Percentiles rank a stretch among this genome's conserved stretches.
These are phyloP conservation scores for Venturiaceae sp. DNA, from an alignment of 2,329 filamentous ascomycete genomes.

Conservation along the genomic window DNA sequence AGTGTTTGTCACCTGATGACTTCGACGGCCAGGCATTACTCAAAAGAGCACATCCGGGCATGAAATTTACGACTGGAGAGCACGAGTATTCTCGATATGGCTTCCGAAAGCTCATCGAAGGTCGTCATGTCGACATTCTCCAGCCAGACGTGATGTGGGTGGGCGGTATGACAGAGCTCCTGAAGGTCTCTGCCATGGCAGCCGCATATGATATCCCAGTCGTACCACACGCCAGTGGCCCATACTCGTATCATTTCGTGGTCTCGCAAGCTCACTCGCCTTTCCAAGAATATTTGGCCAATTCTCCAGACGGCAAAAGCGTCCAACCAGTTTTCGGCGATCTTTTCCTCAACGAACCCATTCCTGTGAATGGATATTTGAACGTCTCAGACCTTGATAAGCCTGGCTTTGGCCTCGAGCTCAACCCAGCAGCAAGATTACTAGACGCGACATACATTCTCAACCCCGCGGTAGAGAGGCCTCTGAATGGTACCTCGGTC, in stretches of 20 bases:
- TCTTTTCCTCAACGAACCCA: constrained; percentile 82
- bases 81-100: constrained; percentile 93
- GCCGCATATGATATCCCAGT: constrained; percentile 91
- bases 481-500: not conserved
- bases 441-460: constrained; percentile 2
- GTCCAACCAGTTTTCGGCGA: constrained; percentile 89
- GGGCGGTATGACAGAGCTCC: constrained; percentile 81
- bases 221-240: constrained; percentile 86
- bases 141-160: constrained; percentile 98
- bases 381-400: constrained; percentile 73
- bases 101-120: constrained; percentile 89
- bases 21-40: constrained; percentile 82
- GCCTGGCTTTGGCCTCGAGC: constrained; percentile 80
- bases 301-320: constrained; percentile 81
- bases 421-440: constrained; percentile 60
- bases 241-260: constrained; percentile 94
- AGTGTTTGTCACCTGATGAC: constrained; percentile 85
- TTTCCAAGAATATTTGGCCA: constrained; percentile 93
- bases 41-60: constrained; percentile 79
- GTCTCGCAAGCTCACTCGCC: constrained; percentile 87
- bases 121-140: constrained; percentile 84
- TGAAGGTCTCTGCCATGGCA: constrained; percentile 82
- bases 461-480: not conserved
- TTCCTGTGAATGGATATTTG: constrained; percentile 73
- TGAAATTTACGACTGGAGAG: constrained; percentile 94